These are phyloP conservation scores for Mycosarcoma mackinlayi DNA, from an alignment of 1,284 basidiomycete genomes.

Conservation along the genomic window DNA sequence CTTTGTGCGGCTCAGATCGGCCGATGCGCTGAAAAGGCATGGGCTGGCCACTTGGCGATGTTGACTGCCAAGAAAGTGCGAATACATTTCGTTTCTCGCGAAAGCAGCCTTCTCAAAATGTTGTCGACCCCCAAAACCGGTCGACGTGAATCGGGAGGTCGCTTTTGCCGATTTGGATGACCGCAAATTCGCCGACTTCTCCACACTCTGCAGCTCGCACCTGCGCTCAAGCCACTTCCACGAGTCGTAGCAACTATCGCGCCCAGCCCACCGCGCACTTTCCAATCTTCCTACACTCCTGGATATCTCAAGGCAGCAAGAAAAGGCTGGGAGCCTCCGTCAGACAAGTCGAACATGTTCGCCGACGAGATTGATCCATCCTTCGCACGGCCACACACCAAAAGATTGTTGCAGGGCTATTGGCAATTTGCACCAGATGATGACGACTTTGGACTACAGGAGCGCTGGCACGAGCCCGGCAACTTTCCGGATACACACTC, in stretches of 20 bases:
- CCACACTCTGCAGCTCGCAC: background rate
- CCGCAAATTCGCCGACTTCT: slow-evolving; percentile 9
- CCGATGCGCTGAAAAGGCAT: background rate
- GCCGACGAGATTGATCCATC: slow-evolving; percentile 3
- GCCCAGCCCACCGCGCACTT: too few relatives aligned
- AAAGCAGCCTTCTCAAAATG: too few relatives aligned
- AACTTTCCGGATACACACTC: background rate
- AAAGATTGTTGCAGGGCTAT: slow-evolving; percentile 5
- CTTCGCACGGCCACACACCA: slow-evolving; percentile 6
- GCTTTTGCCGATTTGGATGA: background rate
- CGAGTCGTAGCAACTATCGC: too few relatives aligned
- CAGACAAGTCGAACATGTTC: background rate
- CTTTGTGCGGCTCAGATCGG: too few relatives aligned
- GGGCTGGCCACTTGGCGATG: background rate
- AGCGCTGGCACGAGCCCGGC: slow-evolving; percentile 21
- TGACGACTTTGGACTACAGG: slow-evolving; percentile 24
- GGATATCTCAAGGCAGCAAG: too few relatives aligned
- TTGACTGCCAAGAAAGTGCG: too few relatives aligned
- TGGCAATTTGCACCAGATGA: slow-evolving; percentile 42
- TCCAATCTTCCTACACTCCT: too few relatives aligned
- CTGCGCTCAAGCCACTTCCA: slow-evolving; percentile 6
- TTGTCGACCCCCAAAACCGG: background rate
- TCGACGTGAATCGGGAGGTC: background rate
- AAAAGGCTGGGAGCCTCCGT: too few relatives aligned
- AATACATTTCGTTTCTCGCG: too few relatives aligned